Evolutionary conservation across 1,284 basidiomycete genomes (phyloP), one percentile per base, ranked within the genome.

Genomic region (Cryptococcus sp.): DNA sequence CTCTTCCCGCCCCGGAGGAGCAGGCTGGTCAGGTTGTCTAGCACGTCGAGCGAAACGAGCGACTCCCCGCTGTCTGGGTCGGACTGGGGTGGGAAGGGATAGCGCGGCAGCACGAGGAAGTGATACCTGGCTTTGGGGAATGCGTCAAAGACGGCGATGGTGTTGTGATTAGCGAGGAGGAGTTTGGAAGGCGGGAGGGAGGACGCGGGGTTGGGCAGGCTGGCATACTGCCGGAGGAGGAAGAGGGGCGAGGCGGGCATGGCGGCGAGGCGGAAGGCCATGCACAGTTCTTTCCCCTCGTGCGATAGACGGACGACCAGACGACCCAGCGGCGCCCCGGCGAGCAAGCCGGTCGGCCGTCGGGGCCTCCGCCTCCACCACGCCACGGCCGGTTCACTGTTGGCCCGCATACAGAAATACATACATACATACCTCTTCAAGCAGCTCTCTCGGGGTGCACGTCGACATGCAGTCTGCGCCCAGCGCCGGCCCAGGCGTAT

Each of bases 71-170:
- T 46, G 2, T 66, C 54, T 4, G 64, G 56, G 20, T 65, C 54
- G 2, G 56, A 55, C 20, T 56, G 66, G 4, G 69, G 65, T 62
- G 59, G 65, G 50, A 69, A 83, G 56, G 68, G 71, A 20, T 70
- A 58, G 13, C 87, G 84, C 39, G 90, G 90, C 15, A 92, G 78
- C 55, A 92, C 75, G 43, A 92, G 82, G 66, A 89, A 87, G 74
- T 95, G 91, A 72, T 89, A 92, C 53, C 83, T 85, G 1, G 88
- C 78, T 63, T 97, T 97, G 7, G 89, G 89, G 71, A 82, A 96
- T 18, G 81, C 83, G 78, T 97, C 93, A 69, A 87, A 91, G 52
- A 97, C 82, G 3, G 87, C 88, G 42, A 93, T 66, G 0, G 85
- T 84, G 50, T 79, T 79, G 2, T 80, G 74, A 12, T 83, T 84